Percentiles rank a stretch among this genome's conserved stretches.
Evolutionary conservation across 2,329 filamentous ascomycete genomes (phyloP).

Genomic region (Phaeosphaeria sp.): DNA sequence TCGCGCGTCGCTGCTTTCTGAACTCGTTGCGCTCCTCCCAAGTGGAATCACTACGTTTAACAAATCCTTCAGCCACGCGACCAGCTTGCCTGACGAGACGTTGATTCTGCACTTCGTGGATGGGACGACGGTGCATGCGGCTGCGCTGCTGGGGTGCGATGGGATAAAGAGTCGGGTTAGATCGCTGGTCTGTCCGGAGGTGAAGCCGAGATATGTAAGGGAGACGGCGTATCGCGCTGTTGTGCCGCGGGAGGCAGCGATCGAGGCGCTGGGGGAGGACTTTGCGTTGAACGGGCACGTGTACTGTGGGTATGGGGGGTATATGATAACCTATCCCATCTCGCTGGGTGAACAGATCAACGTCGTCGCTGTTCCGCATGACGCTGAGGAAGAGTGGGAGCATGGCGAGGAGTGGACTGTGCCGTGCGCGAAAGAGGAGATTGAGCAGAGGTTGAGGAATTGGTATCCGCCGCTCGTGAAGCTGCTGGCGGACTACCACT

Average conservation of each 20-base stretch:
- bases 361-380: conserved; percentile 34
- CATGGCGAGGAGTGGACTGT: conserved; percentile 23
- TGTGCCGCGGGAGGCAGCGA: conserved; percentile 62
- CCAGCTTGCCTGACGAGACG: conserved; percentile 17
- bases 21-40: conserved; percentile 27
- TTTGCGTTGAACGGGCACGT: conserved; percentile 59
- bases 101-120: conserved; percentile 50
- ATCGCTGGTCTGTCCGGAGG: conserved; percentile 55
- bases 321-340: conserved; percentile 68
- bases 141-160: conserved; percentile 66
- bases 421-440: conserved; percentile 24
- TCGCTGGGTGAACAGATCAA: conserved; percentile 63
- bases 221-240: conserved; percentile 68
- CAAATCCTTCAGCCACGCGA: conserved; percentile 24
- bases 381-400: conserved; percentile 4
- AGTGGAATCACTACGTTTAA: conserved; percentile 22
- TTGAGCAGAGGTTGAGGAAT: conserved; percentile 18
- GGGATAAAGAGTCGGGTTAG: conserved; percentile 66
- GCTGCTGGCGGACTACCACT: conserved; percentile 15
- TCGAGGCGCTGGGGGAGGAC: conserved; percentile 55
- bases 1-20: conserved; percentile 30
- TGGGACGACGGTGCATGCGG: conserved; percentile 50
- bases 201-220: conserved; percentile 58
- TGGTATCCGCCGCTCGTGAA: conserved; percentile 22
- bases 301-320: conserved; percentile 63